These are phyloP conservation scores for Aspergillus fructus DNA, from an alignment of 2,329 filamentous ascomycete species.

Conservation along the genomic window DNA sequence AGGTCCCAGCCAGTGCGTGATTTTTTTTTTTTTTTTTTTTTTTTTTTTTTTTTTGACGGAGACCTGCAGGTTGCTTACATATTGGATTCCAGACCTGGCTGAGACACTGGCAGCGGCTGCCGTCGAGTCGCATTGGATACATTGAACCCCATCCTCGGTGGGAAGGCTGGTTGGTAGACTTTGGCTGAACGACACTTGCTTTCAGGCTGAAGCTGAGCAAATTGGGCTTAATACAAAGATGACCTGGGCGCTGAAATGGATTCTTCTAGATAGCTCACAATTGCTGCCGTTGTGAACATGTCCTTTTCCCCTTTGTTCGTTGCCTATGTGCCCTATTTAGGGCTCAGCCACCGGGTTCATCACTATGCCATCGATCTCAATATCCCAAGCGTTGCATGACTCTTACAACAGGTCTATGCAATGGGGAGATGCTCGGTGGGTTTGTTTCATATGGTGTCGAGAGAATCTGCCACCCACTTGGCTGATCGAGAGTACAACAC, in stretches of 20 bases:
- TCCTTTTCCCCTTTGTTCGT: not conserved
- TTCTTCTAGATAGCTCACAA: not conserved
- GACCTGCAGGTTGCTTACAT: constrained; percentile 26
- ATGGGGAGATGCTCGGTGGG: not conserved
- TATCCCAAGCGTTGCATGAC: too few relatives aligned
- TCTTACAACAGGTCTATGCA: not conserved
- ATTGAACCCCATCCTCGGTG: not conserved
- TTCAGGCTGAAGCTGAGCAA: too few relatives aligned
- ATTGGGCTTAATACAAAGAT: not conserved
- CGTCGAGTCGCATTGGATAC: constrained; percentile 10
- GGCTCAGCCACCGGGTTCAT: not conserved
- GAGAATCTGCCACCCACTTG: constrained; percentile 12
- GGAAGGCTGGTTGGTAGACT: not conserved
- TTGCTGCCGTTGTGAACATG: not conserved
- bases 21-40: too few relatives aligned
- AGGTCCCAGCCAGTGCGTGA: constrained; percentile 29
- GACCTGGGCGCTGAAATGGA: not conserved
- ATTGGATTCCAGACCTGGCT: constrained; percentile 6
- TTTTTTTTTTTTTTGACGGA: constrained; percentile 19
- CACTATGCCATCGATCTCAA: not conserved
- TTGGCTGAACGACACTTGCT: not conserved
- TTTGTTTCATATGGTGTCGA: constrained; percentile 16
- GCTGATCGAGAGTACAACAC: constrained; percentile 7
- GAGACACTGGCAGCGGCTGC: not conserved
- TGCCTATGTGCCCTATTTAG: not conserved